Base-by-base conservation (phyloP, 768 basidiomycete genomes). In the Paxillus ammoniavirescens region DNA sequence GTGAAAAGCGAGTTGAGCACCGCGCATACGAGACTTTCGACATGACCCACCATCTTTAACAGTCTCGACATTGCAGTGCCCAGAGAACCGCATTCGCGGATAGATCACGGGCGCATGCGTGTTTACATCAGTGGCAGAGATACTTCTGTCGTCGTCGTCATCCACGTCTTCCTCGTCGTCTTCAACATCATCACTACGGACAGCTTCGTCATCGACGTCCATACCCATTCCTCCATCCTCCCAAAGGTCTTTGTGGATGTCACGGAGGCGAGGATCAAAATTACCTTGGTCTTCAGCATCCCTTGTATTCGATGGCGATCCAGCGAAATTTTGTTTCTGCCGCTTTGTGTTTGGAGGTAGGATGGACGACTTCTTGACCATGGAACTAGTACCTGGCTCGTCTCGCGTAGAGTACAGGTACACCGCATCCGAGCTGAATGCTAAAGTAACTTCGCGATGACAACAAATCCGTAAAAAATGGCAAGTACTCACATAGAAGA, bases 61-160 rank as follows among this genome's bases (percentile, higher is more conserved):
- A 0, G 93, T 96, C 56, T 83, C 83, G 1, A 89, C 74, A 63
- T 94, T 96, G 51, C 86, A 82, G 31, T 84, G 82, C 13, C 93
- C 93, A 37, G 68, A 65, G 68, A 79, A 95, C 14, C 80, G 78
- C 55, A 67, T 69, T 38, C 84, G 81, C 26, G 93, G 91, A 56
- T 80, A 70, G 45, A 93, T 70, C 37, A 83, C 68, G 12, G 86
- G 79, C 4, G 81, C 77, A 47, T 69, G 66, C 17, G 59, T 50
- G 18, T 72, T 40, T 30, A 57, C 57, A 17, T 71, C 69, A 5
- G 62, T 42, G 23, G 59, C 60, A 36, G 37, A 53, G 23, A 14
- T 48, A 49, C 64, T 55, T 15, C 67, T 65, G 33, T 67, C 63
- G 37, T 70, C 71, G 31, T 68, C 69, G 10, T 70, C 72, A 13